phyloP scores from a whole-genome alignment of 129 eudicot species.

The Gnaphalium uliginosum region DNA sequence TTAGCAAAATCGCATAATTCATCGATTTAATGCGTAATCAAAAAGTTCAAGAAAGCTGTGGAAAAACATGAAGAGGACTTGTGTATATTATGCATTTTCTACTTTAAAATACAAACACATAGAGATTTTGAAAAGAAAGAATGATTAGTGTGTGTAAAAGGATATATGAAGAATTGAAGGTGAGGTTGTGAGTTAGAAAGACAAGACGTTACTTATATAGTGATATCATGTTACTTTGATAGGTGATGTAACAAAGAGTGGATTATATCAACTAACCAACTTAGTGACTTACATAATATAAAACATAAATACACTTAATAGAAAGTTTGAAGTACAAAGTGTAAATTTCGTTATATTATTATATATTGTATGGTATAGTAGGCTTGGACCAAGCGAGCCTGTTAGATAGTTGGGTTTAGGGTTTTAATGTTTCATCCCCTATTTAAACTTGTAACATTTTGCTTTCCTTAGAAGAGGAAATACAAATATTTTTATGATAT shows the following conservation, averaged over 20 bases:
- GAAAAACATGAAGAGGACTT: conserved; percentile 65
- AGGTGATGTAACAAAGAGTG: not conserved
- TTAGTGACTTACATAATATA: too few relatives aligned
- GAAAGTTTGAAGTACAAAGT: too few relatives aligned
- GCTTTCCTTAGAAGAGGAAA: too few relatives aligned
- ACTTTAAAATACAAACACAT: not conserved
- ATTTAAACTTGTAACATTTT: too few relatives aligned
- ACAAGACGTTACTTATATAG: not conserved
- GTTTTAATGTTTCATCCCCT: too few relatives aligned
- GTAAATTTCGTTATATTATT: too few relatives aligned
- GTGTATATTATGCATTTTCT: not conserved
- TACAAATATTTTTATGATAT: too few relatives aligned
- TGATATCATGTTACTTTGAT: not conserved
- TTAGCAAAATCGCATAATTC: not conserved
- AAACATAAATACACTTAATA: too few relatives aligned
- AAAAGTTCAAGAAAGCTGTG: conserved; percentile 98
- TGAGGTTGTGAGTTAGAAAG: not conserved
- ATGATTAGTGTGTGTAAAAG: not conserved
- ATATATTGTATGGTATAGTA: too few relatives aligned
- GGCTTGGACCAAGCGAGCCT: too few relatives aligned
- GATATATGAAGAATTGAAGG: not conserved
- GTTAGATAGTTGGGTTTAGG: too few relatives aligned
- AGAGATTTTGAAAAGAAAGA: not conserved
- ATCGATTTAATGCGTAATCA: not conserved
- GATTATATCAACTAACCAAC: too few relatives aligned